Evolutionary conservation across 257 asterid genomes (phyloP), one percentile per base, ranked within the genome.

Genomic region (Petrea volubilis): DNA sequence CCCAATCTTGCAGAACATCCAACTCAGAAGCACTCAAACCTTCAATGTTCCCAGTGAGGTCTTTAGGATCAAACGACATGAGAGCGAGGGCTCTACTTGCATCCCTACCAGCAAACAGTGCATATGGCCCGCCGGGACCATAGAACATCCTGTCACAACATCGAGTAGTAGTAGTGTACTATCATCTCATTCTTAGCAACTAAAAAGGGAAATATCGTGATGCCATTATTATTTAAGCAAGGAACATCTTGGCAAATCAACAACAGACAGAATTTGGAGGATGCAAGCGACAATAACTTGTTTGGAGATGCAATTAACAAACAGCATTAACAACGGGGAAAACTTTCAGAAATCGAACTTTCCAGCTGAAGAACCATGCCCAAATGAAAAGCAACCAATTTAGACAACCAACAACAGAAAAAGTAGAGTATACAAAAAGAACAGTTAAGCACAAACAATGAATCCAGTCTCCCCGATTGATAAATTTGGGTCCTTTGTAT

Each of bases 121-220:
- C 96, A 40, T 93, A 93, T 0, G 98, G 85, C 20, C 96, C 96
- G 24, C 96, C 96, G 13, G 97, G 97, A 62, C 98, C 98, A n/a
- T 93, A 93, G 78, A 93, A 93, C 98, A 90, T 90, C 89, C 97
- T 93, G 87, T 60, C 66, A 77, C 2, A 43, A 73, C 47, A 72
- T 62, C 21, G 8, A 27, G 43, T 43, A 60, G 50, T n/a, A n/a
- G n/a, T n/a, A n/a, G n/a, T n/a, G 4, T 0, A 55, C 44, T 4
- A 60, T 53, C 43, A 41, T 17, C 44, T 23, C 65, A 53, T 18
- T 36, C 18, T 58, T 46, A 72, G 51, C 44, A 21, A 71, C 40
- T 43, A 36, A 49, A 33, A 25, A 7, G 20, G 14, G 11, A 52
- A 52, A 38, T 17, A 43, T 33, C 31, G 38, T 49, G 44, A 28